Base-by-base conservation (phyloP, 805 yeast genomes). In the Candida parachauliodes region DNA sequence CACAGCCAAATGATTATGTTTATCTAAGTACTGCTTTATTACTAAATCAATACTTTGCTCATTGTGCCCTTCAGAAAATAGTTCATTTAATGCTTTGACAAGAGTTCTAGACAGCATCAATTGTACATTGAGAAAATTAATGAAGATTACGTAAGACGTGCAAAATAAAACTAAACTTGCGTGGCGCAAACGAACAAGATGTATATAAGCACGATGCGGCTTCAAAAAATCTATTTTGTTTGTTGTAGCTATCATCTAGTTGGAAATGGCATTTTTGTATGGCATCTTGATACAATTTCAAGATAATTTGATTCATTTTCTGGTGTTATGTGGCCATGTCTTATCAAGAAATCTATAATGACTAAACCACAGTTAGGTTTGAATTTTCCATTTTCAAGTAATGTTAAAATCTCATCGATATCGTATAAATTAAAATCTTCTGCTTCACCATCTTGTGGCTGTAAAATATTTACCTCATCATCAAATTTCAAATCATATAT, bases 291-390 rank as follows among this genome's bases (percentile, higher is more conserved):
- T 10, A 68, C 63, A 1, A 91, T 72, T 48, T 80, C 81, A n/a
- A 73, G 34, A 46, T 75, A 87, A 41, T 81, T 71, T 0, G 78
- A 76, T 50, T 88, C 96, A 34, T 62, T 68, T 33, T 78, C 84
- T 0, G 83, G 68, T 0, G 82, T 76, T 8, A 91, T 55, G 23
- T 70, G 54, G 1, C 96, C 96, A 50, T 83, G 89, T 48, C 98
- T 77, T n/a, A 89, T 74, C 39, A 93, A 65, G 51, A 93, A 93
- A 50, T 91, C 97, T 11, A 88, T 69, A 21, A 85, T 67, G 2
- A 89, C 82, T 22, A 79, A 61, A 0, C 83, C 95, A 62, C 96
- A 84, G 51, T 91, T 93, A 19, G 95, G 95, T 59, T 91, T 93
- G 66, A 93, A 93, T 50, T 82, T 78, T 1, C 78, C 78, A 0